Conservation (phyloP, 208 protist species). For the Perkinsela sp. region DNA sequence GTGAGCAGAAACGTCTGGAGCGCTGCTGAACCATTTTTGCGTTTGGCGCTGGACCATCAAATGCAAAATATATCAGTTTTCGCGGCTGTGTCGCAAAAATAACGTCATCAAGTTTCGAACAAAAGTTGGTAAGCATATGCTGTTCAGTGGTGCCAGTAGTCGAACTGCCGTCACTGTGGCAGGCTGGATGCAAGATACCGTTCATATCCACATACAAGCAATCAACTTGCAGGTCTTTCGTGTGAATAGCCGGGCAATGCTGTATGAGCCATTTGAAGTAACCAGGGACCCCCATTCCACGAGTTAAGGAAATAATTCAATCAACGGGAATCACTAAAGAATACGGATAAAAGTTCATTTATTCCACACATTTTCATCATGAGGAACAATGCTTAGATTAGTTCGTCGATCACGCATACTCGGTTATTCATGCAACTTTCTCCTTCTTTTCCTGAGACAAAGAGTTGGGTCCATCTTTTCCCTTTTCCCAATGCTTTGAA, state of each 20-base stretch:
- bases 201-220: conserved; percentile 89
- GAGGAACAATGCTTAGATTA: too few relatives aligned
- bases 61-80: conserved; percentile 56
- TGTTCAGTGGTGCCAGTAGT: conserved; percentile 30
- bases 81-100: conserved; percentile 29
- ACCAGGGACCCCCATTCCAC: conserved; percentile 4
- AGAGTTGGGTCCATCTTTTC: conserved; percentile 52
- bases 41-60: conserved; percentile 63
- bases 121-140: conserved; percentile 32
- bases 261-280: conserved; percentile 6
- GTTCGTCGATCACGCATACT: too few relatives aligned
- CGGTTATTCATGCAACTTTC: too few relatives aligned
- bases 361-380: too few relatives aligned
- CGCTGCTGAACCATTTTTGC: conserved; percentile 87
- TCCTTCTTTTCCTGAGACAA: too few relatives aligned
- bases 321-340: too few relatives aligned
- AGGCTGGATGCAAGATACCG: conserved; percentile 71
- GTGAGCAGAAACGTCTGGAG: conserved; percentile 40
- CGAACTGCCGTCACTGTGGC: conserved; percentile 6
- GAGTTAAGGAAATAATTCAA: too few relatives aligned
- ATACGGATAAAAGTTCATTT: too few relatives aligned
- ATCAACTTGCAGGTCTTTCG: conserved; percentile 24
- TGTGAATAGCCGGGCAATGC: conserved; percentile 3
- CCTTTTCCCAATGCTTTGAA: conserved; percentile 54
- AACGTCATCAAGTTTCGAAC: conserved; percentile 17